These are phyloP conservation scores for Leucoagaricus sp. DNA, from an alignment of 1,284 basidiomycete genomes.

Conservation along the genomic window DNA sequence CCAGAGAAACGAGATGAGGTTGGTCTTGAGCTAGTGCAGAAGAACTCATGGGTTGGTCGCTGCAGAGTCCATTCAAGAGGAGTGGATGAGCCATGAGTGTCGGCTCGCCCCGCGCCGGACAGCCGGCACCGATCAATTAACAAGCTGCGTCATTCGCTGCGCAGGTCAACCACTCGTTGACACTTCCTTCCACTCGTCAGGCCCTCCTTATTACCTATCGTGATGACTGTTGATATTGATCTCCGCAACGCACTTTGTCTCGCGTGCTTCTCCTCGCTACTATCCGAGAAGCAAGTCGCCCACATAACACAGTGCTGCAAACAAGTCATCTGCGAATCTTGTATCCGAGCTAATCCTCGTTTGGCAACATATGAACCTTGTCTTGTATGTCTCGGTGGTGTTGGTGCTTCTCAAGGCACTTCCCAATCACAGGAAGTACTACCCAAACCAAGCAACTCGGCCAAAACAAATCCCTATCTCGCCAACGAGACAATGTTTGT, in stretches of 20 bases:
- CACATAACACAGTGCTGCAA: constrained; percentile 60
- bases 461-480: constrained; percentile 19
- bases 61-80: too few relatives aligned
- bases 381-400: constrained; percentile 60
- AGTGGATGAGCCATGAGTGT: constrained; percentile 10
- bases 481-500: constrained; percentile 63
- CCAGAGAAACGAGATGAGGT: constrained; percentile 69
- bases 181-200: too few relatives aligned
- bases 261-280: constrained; percentile 64
- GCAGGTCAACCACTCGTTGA: not conserved
- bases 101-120: not conserved
- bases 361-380: constrained; percentile 66
- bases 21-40: constrained; percentile 31
- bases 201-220: not conserved
- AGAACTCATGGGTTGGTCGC: constrained; percentile 15
- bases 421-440: constrained; percentile 9
- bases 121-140: not conserved
- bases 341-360: constrained; percentile 56
- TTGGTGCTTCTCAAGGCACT: constrained; percentile 42
- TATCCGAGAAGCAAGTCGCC: constrained; percentile 29
- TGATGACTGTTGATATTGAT: constrained; percentile 15
- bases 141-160: too few relatives aligned
- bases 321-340: constrained; percentile 59
- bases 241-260: constrained; percentile 49
- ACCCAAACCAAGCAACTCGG: not conserved